Evolutionary conservation across 805 yeast genomes (phyloP).

Genomic region (Pichia gijzeniarum): DNA sequence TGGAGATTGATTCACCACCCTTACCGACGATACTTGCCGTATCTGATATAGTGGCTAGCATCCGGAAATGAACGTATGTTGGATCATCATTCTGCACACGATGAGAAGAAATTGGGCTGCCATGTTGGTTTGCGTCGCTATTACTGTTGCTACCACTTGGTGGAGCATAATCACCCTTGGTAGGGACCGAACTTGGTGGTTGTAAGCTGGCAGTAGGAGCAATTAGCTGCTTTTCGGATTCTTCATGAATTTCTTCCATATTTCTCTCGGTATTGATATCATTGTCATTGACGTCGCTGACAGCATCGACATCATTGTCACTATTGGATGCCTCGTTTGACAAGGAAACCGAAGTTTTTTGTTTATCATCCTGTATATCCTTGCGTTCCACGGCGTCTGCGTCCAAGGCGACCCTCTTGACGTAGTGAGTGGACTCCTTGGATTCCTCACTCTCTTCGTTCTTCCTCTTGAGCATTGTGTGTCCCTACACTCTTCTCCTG

Average conservation of each 20-base stretch:
- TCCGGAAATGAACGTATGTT: conserved; percentile 59
- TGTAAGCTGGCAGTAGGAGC: not conserved
- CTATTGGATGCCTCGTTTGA: not conserved
- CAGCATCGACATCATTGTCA: not conserved
- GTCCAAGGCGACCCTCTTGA: conserved; percentile 66
- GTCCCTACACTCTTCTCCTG: not conserved
- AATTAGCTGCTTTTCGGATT: not conserved
- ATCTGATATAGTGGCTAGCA: conserved; percentile 70
- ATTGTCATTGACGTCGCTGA: not conserved
- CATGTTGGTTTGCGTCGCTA: not conserved
- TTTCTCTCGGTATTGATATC: not conserved
- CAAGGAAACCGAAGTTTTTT: conserved; percentile 37
- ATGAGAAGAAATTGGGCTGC: conserved; percentile 18
- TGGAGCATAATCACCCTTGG: conserved; percentile 2
- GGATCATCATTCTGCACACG: conserved; percentile 40
- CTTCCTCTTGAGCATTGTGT: conserved; percentile 50
- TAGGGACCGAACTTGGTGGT: conserved; percentile 8
- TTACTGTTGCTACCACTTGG: not conserved
- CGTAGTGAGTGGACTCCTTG: conserved; percentile 36
- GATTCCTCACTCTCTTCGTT: conserved; percentile 51
- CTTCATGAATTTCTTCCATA: not conserved
- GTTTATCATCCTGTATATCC: conserved; percentile 37
- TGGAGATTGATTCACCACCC: conserved; percentile 68
- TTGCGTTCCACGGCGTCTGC: conserved; percentile 45
- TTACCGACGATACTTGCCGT: conserved; percentile 73